These are phyloP conservation scores for Cucumis sativus DNA, from an alignment of 306 rosid species.

Conservation along the genomic window Cucumber_9930_V3 NC_026657.2:31801501-31802000, in stretches of 20 bases:
- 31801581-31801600: conserved; percentile 10
- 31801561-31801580: conserved; percentile 50
- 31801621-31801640: conserved; percentile 30
- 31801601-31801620: conserved; percentile 39
- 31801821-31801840: conserved; percentile 3
- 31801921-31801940: background rate
- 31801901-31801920: conserved; percentile 11
- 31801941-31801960: background rate
- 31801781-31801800: conserved; percentile 23
- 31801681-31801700: background rate
- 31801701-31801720: no score
- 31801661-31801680: background rate
- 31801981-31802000: background rate
- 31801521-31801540: conserved; percentile 24
- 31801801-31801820: conserved; percentile 1
- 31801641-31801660: conserved; percentile 21
- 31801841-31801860: background rate
- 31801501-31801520: background rate
- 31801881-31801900: conserved; percentile 17
- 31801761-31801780: conserved; percentile 2
- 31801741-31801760: background rate
- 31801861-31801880: conserved; percentile 14
- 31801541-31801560: conserved; percentile 33
- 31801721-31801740: no score
- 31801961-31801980: background rate